Evolutionary conservation across 768 basidiomycete genomes (phyloP).

Genomic region (Chalciporus piperatus): DNA sequence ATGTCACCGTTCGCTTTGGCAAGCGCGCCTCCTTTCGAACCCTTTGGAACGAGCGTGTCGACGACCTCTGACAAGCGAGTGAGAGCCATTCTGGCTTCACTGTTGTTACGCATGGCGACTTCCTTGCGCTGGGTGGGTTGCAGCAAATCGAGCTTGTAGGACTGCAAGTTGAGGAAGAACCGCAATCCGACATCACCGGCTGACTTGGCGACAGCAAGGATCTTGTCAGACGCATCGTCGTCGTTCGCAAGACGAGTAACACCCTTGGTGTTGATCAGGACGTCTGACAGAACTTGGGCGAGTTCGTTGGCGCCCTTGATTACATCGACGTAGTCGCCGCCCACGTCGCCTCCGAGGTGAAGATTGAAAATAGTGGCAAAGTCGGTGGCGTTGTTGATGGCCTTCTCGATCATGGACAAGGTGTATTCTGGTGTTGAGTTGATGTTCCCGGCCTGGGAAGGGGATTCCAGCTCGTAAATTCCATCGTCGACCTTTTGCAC

Average conservation of each 20-base stretch:
- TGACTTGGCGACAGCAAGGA: constrained; percentile 76
- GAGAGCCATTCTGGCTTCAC: constrained; percentile 78
- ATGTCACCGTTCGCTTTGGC: constrained; percentile 87
- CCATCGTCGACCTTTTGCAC: constrained; percentile 96
- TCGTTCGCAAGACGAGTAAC: constrained; percentile 89
- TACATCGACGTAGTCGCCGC: constrained; percentile 95
- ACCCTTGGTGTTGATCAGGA: constrained; percentile 91
- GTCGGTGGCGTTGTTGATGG: constrained; percentile 90
- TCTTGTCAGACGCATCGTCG: constrained; percentile 90
- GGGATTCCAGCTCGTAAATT: constrained; percentile 97
- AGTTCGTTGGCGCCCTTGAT: constrained; percentile 98
- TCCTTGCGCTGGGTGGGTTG: constrained; percentile 75
- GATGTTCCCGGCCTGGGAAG: constrained; percentile 88
- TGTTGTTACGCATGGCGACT: constrained; percentile 86
- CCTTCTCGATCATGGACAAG: constrained; percentile 97
- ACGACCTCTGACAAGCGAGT: constrained; percentile 84
- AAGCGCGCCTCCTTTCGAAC: constrained; percentile 63
- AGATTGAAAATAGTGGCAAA: constrained; percentile 95
- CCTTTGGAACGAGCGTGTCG: constrained; percentile 84
- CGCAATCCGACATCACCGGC: constrained; percentile 88
- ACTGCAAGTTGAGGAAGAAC: constrained; percentile 94
- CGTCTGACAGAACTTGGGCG: constrained; percentile 89
- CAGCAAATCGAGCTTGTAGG: constrained; percentile 86
- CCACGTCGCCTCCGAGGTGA: constrained; percentile 79
- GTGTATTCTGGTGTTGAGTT: constrained; percentile 99